Evolutionary conservation across 768 basidiomycete genomes (phyloP), one percentile per base, ranked within the genome.

Genomic region (Tephrocybe sp.): DNA sequence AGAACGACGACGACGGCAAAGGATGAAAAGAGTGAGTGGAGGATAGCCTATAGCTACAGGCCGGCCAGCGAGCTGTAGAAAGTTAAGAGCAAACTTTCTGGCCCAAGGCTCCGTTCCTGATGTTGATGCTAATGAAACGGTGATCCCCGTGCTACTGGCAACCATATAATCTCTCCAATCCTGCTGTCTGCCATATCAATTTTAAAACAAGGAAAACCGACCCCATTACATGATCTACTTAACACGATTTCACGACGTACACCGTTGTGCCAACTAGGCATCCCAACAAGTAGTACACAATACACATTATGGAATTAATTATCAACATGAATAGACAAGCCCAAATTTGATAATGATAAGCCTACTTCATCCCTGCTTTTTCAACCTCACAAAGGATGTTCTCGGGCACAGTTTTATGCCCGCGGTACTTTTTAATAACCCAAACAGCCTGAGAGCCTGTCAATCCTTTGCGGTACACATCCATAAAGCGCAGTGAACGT

Each of bases 51-150:
- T 61, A 26, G 56, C 60, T 62, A 60, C 56, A 54, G 57, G 43
- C 61, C 59, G 60, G 51, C 62, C 62, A 62, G 62, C 57, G 61
- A 63, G 55, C 17, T 56, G 59, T 54, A 62, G 26, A 48, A 57
- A 41, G 40, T 12, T 53, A 49, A 43, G 52, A 43, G 39, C 39
- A 32, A 53, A 56, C 51, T 19, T 54, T 56, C 48, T 16, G 47
- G 32, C 48, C 42, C 31, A 39, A 45, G 34, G 44, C 31, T 7
- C 26, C 26, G 26, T 26, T 41, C 45, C 50, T 52, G 52, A 55
- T 54, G 42, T 51, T 49, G 46, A 55, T 48, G 26, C 26, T 7
- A 26, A 3, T 58, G 45, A 52, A 58, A 57, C 59, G 56, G 56
- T 32, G 43, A 51, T 51, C 42, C 44, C 53, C 54, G 51, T 53